Base-by-base conservation (phyloP, 2,329 filamentous ascomycete species). In the Aureobasidium sp. region DNA sequence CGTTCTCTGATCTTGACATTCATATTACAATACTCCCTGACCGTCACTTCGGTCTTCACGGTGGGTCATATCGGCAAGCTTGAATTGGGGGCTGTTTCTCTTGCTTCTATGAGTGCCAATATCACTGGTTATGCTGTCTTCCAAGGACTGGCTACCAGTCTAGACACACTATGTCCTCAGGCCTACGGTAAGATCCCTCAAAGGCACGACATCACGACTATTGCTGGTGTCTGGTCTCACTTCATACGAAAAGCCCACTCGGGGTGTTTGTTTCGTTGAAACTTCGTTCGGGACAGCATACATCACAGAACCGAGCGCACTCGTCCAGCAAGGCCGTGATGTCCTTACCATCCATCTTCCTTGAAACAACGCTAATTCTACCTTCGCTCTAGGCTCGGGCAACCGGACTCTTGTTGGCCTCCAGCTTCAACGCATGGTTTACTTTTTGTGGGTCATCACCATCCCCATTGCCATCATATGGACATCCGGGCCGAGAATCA, bases 131-230 rank as follows among this genome's bases (percentile, higher is more conserved):
- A 75, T 61, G 71, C 75, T 1, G 72, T 77, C 15, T 77, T 75
- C 43, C 75, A 77, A 66, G 75, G 90, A 17, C 79, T 96, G 11
- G 88, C 90, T 1, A 96, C 92, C 7, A 90, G 87, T 66, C 78
- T 96, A 42, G 92, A 96, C 73, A 96, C 93, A 0, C 83, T 96
- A 1, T 96, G 92, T 71, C 84, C 92, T 0, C 92, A 97, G 73
- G 93, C 93, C 0, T 97, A 94, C 70, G 93, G 93, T 2, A 61
- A 54, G 27, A 29, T 29, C 9, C 27, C 27, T 9, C 27, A 29
- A 9, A n/a, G 4, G 27, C 9, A 29, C 27, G 27, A 9, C 27
- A 29, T 29, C 27, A 29, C 27, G 27, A 29, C 27, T 29, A 29
- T 9, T 29, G 27, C 27, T 29, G 4, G 27, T 9, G 27, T 29